Evolutionary conservation across 768 basidiomycete genomes (phyloP).

Genomic region (Rhizopogon vesiculosus): DNA sequence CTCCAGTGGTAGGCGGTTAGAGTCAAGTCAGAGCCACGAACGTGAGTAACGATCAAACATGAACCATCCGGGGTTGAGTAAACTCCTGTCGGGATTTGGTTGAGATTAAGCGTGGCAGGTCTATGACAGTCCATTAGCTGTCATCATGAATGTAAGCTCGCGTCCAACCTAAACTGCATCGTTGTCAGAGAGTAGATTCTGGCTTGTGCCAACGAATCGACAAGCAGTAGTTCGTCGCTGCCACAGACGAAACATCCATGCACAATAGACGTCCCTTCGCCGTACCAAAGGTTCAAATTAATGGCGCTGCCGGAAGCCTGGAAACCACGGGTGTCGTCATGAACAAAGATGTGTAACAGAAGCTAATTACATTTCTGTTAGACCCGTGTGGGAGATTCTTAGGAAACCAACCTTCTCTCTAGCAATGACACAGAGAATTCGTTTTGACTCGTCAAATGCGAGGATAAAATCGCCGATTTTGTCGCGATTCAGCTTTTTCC

Average conservation of each 20-base stretch:
- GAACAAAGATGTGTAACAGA: constrained; percentile 40
- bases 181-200: constrained; percentile 53
- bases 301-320: constrained; percentile 37
- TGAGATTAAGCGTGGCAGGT: constrained; percentile 39
- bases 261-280: constrained; percentile 19
- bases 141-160: not conserved
- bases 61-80: constrained; percentile 51
- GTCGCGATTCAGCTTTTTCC: constrained; percentile 34
- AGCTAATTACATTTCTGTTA: constrained; percentile 18
- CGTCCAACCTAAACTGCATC: constrained; percentile 45
- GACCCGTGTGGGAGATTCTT: not conserved
- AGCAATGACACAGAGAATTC: constrained; percentile 42
- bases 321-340: constrained; percentile 42
- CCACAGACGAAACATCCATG: constrained; percentile 42
- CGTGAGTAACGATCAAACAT: constrained; percentile 39
- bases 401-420: constrained; percentile 31
- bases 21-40: constrained; percentile 8
- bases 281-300: constrained; percentile 41
- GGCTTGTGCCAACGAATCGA: constrained; percentile 40
- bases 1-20: constrained; percentile 49
- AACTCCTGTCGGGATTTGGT: constrained; percentile 28
- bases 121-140: constrained; percentile 18
- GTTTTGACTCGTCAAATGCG: constrained; percentile 48
- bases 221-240: constrained; percentile 46
- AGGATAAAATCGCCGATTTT: constrained; percentile 44